A percentile compares a stretch with the other conserved stretches of the same genome.
Conservation (phyloP, 768 basidiomycete species). For the Baorangia bicolor region DNA sequence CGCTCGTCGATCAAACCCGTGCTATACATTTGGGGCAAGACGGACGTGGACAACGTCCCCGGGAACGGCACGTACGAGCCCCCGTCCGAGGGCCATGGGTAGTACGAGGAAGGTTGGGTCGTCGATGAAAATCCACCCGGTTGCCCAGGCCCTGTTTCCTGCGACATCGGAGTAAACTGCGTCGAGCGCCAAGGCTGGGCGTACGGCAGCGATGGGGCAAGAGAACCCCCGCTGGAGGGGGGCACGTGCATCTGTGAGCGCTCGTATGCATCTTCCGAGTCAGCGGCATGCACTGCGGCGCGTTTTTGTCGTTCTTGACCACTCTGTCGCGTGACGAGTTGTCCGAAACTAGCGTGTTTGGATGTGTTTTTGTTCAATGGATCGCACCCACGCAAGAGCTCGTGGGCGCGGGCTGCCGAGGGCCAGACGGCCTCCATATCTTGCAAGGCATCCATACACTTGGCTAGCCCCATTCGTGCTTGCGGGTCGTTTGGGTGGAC, state of each 20-base stretch:
- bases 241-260: slow-evolving; percentile 21
- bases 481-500: slow-evolving; percentile 68
- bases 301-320: slow-evolving; percentile 52
- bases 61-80: slow-evolving; percentile 37
- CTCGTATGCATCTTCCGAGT: slow-evolving; percentile 35
- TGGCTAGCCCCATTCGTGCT: slow-evolving; percentile 58
- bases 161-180: slow-evolving; percentile 12
- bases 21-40: slow-evolving; percentile 73
- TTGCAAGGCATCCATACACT: slow-evolving; percentile 64
- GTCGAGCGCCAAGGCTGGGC: slow-evolving; percentile 32
- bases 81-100: slow-evolving; percentile 46
- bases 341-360: slow-evolving; percentile 2
- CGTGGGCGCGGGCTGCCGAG: slow-evolving; percentile 68
- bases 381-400: slow-evolving; percentile 68
- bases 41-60: slow-evolving; percentile 63
- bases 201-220: slow-evolving; percentile 20
- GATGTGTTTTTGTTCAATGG: slow-evolving; percentile 16
- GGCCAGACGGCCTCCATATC: slow-evolving; percentile 75
- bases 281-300: slow-evolving; percentile 50
- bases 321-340: slow-evolving; percentile 9
- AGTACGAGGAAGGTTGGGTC: slow-evolving; percentile 32
- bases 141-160: slow-evolving; percentile 8
- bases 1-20: slow-evolving; percentile 64
- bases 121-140: slow-evolving; percentile 13
- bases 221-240: not conserved